Conservation (phyloP, 345 rosid genomes). For the Camelina laxa region DNA sequence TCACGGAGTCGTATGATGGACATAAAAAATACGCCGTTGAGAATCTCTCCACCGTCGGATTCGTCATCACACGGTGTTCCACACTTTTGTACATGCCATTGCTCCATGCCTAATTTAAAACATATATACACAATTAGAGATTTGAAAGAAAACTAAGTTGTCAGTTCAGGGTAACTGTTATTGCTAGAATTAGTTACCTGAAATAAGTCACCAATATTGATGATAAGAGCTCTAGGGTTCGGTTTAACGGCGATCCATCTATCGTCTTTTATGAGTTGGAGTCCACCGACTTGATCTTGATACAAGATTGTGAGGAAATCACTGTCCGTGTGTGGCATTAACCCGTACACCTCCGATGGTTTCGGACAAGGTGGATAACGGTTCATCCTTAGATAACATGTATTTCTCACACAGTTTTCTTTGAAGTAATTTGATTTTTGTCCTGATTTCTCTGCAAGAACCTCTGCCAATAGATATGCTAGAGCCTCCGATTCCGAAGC, state of each 20-base stretch:
- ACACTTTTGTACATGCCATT: slow-evolving; percentile 87
- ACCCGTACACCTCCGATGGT: slow-evolving; percentile 59
- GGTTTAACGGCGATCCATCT: slow-evolving; percentile 91
- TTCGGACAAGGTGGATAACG: slow-evolving; percentile 83
- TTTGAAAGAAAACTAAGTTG: background rate
- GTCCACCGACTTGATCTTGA: slow-evolving; percentile 91
- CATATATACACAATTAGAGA: background rate
- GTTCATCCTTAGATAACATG: slow-evolving; percentile 87
- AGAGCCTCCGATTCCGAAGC: slow-evolving; percentile 63
- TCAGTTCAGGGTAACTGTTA: background rate
- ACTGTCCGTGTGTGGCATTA: slow-evolving; percentile 95
- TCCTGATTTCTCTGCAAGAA: slow-evolving; percentile 70
- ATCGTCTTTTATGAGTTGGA: slow-evolving; percentile 79
- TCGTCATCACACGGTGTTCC: slow-evolving; percentile 74
- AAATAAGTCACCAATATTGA: slow-evolving; percentile 91
- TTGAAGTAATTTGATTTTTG: slow-evolving; percentile 56
- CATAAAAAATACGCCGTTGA: slow-evolving; percentile 94
- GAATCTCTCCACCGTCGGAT: slow-evolving; percentile 72
- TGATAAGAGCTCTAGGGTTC: slow-evolving; percentile 72
- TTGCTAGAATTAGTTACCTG: slow-evolving; percentile 57
- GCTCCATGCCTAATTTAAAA: slow-evolving; percentile 81
- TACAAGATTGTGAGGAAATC: slow-evolving; percentile 90
- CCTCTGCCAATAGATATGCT: slow-evolving; percentile 64
- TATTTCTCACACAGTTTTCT: slow-evolving; percentile 70
- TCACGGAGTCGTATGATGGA: slow-evolving; percentile 73